Evolutionary conservation across 169 alveolate genomes (phyloP).

Genomic region (Blepharisma undulans): DNA sequence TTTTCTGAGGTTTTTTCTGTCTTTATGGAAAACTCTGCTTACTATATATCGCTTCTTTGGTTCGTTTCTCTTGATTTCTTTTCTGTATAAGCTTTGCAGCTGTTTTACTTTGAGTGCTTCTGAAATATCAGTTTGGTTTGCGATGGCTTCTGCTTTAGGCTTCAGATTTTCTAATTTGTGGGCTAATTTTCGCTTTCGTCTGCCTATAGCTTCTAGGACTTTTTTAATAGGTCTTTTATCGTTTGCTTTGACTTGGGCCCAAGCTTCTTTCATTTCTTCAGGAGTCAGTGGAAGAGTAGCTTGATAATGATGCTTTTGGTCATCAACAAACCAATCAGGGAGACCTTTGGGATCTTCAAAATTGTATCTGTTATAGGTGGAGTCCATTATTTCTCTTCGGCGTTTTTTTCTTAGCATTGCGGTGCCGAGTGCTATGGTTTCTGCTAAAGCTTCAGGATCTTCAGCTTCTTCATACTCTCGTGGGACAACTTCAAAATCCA

Average conservation of each 20-base stretch:
- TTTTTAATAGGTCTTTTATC: slow-evolving; percentile 96
- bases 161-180: slow-evolving; percentile 90
- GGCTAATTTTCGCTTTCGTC: slow-evolving; percentile 92
- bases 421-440: slow-evolving; percentile 85
- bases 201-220: slow-evolving; percentile 94
- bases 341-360: slow-evolving; percentile 78
- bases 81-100: slow-evolving; percentile 85
- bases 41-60: slow-evolving; percentile 86
- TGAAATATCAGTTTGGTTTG: slow-evolving; percentile 88
- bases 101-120: slow-evolving; percentile 89
- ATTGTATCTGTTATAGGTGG: slow-evolving; percentile 79
- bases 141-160: slow-evolving; percentile 83
- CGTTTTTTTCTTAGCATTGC: slow-evolving; percentile 84
- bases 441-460: slow-evolving; percentile 83
- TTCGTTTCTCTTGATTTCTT: slow-evolving; percentile 69
- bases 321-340: slow-evolving; percentile 98
- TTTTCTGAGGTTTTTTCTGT: slow-evolving; percentile 49
- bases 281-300: slow-evolving; percentile 95
- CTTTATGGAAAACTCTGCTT: slow-evolving; percentile 80
- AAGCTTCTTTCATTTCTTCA: slow-evolving; percentile 92
- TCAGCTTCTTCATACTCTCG: slow-evolving; percentile 69
- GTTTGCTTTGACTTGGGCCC: slow-evolving; percentile 91
- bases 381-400: slow-evolving; percentile 75
- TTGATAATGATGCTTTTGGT: slow-evolving; percentile 92
- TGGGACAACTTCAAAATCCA: slow-evolving; percentile 52